phyloP scores from a whole-genome alignment of 495 filamentous ascomycete species.

The Talaromyces nanjingensis region DNA sequence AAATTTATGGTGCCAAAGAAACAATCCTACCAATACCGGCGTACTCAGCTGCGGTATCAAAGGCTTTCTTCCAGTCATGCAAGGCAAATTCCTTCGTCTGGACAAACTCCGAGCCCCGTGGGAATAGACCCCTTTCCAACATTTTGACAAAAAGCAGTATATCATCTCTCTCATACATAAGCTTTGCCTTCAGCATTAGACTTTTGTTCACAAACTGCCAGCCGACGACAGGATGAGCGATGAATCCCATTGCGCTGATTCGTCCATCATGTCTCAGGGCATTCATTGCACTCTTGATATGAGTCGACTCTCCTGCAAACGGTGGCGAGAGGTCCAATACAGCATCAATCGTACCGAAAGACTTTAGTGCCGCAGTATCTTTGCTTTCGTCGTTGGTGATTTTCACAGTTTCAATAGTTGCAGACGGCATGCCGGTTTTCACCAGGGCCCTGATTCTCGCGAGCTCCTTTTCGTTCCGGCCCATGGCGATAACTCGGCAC shows the following conservation, averaged over 20 bases:
- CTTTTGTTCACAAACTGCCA: conserved; percentile 16
- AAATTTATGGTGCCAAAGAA: neutral
- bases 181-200: conserved; percentile 28
- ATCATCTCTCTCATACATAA: conserved; percentile 32
- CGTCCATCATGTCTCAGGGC: conserved; percentile 9
- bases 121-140: conserved; percentile 5
- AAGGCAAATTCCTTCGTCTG: neutral
- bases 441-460: conserved; percentile 12
- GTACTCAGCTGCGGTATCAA: conserved; percentile 6
- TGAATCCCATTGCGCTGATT: conserved; percentile 10
- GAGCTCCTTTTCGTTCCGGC: conserved; percentile 28
- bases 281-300: conserved; percentile 9
- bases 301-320: neutral
- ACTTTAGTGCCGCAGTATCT: neutral
- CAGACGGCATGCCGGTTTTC: neutral
- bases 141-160: conserved; percentile 12
- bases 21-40: conserved; percentile 2
- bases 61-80: conserved; percentile 6
- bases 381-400: neutral
- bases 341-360: conserved; percentile 2
- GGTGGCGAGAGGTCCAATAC: conserved; percentile 1
- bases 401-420: neutral
- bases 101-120: neutral
- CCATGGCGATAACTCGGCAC: conserved; percentile 42
- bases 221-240: neutral